Evolutionary conservation across 2,329 filamentous ascomycete species (phyloP).

Genomic region (Cytospora piceae): DNA sequence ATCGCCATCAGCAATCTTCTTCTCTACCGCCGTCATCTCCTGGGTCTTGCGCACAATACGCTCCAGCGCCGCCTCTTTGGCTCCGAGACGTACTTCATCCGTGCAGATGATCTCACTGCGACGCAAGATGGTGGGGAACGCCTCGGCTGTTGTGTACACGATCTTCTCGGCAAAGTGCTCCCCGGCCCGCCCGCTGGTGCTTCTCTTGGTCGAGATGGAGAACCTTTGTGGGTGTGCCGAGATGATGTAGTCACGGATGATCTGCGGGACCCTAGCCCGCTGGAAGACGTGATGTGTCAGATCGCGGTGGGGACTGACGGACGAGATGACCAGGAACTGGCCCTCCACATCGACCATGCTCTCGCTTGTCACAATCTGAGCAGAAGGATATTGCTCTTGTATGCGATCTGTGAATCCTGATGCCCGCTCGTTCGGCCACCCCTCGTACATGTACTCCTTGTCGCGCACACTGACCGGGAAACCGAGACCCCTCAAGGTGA

Average conservation of each 20-base stretch:
- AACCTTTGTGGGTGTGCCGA: constrained; percentile 78
- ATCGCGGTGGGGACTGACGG: constrained; percentile 82
- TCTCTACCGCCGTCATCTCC: constrained; percentile 78
- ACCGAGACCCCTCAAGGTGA: constrained; percentile 85
- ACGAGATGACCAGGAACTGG: constrained; percentile 83
- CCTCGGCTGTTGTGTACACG: constrained; percentile 79
- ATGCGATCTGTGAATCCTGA: constrained; percentile 87
- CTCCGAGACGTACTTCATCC: constrained; percentile 68
- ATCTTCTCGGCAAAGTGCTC: constrained; percentile 84
- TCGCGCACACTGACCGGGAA: constrained; percentile 82
- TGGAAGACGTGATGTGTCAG: constrained; percentile 83
- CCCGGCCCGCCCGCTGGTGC: constrained; percentile 68
- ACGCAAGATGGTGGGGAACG: constrained; percentile 88
- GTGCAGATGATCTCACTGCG: constrained; percentile 80
- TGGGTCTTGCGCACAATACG: constrained; percentile 88
- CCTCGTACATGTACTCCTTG: constrained; percentile 92
- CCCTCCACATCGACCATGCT: constrained; percentile 82
- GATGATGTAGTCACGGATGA: constrained; percentile 84
- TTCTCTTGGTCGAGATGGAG: constrained; percentile 73
- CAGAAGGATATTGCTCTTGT: constrained; percentile 86
- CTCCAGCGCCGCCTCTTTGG: constrained; percentile 87
- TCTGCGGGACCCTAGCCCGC: constrained; percentile 79
- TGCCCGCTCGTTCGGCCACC: constrained; percentile 74
- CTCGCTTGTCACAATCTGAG: constrained; percentile 75
- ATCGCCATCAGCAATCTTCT: constrained; percentile 72